Evolutionary conservation across 495 filamentous ascomycete species (phyloP), one percentile per base, ranked within the genome.

Genomic region (Hypoxylon cercidicola): DNA sequence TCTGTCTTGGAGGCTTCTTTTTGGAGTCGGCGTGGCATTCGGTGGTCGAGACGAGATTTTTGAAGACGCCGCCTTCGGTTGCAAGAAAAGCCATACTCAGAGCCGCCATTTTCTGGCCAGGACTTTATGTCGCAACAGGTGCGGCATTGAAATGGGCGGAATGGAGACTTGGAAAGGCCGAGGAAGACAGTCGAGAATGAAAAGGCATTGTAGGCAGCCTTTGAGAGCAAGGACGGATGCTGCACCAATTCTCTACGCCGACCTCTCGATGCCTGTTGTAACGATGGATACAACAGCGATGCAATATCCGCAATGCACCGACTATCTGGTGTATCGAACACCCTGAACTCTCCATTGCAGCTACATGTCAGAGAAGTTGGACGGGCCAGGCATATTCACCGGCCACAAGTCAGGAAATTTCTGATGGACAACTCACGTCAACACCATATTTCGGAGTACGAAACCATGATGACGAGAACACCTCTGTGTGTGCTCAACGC

Each of bases 141-240:
- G 19, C 41, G 28, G 23, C 46, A 25, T n/a, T 70, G 35, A 43
- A 44, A 37, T 72, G 70, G 70, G 67, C 70, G 10, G 56, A 66
- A 16, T 49, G 63, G 60, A 62, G 20, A 55, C 52, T 68, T 30
- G 12, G 13, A 11, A 47, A 58, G 19, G 37, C 40, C 16, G 23
- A 48, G 16, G 34, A 53, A 44, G 41, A 37, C 13, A 10, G 20
- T 25, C 39, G 16, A 48, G 30, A 57, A 32, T 21, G 21, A 45
- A 39, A 48, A 6, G 16, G 7, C 37, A 45, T 51, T 30, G 18
- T 49, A 41, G 20, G 40, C 11, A 37, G 1, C 35, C 28, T 39
- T 34, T 35, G 2, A 28, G 25, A 3, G 25, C n/a, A n/a, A 28
- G 6, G 23, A 15, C 44, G 4, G 21, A 37, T 2, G 43, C 21